Conservation (phyloP, 768 basidiomycete genomes). For the Mycena vitilis region DNA sequence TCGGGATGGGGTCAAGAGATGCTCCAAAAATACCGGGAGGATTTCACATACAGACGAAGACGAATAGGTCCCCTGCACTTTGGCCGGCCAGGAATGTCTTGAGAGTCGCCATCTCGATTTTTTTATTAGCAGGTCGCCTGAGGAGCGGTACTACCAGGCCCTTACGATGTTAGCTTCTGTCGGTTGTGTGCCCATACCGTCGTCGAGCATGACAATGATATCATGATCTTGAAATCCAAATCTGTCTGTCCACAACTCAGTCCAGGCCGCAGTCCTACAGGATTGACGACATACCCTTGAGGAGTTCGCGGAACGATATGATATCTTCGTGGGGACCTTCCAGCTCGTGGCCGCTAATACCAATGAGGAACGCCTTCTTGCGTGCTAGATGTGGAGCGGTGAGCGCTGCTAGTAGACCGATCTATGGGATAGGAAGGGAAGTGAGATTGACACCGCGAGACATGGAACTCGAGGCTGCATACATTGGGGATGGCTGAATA, state of each 20-base stretch:
- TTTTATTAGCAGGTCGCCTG: too few species aligned
- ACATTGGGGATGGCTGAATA: too few species aligned
- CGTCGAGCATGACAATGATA: conserved; percentile 18
- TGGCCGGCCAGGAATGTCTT: neutral
- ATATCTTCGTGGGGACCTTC: neutral
- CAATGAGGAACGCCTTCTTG: conserved; percentile 4
- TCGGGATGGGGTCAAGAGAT: neutral
- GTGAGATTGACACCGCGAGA: neutral
- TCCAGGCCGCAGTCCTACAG: neutral
- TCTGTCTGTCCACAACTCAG: neutral
- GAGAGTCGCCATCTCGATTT: conserved; percentile 5
- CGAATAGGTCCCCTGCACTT: conserved; percentile 13
- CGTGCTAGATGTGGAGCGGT: neutral
- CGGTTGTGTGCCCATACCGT: neutral
- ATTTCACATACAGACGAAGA: conserved; percentile 15
- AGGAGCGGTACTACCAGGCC: neutral
- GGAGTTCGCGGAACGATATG: neutral
- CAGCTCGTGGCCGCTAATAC: neutral
- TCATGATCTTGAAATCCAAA: neutral
- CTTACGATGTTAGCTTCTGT: conserved; percentile 19
- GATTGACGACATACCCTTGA: neutral
- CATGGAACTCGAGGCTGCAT: too few species aligned
- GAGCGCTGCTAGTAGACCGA: neutral
- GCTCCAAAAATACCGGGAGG: neutral
- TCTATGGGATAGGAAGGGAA: neutral